Evolutionary conservation across 2,329 filamentous ascomycete genomes (phyloP), one percentile per base, ranked within the genome.

Genomic region (Xylaria sp.): DNA sequence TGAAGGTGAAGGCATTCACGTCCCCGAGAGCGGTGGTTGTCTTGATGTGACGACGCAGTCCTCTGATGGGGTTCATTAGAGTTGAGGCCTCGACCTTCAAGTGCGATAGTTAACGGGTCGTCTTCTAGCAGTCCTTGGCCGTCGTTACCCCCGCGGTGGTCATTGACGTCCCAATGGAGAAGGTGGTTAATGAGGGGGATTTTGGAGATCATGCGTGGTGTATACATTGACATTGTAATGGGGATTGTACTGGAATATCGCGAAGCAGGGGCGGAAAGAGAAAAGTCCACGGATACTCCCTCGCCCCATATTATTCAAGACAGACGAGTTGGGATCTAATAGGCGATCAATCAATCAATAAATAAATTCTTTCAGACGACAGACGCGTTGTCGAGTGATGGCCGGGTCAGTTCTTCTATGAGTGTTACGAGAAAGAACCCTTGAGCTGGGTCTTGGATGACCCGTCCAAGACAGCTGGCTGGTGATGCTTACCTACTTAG

Each of bases 51-150:
- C 27, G 35, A 38, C 35, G 9, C 51, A 6, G 37, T 17, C 19
- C 33, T 23, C 41, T 43, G 54, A 47, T 35, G 10, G 35, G 46
- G 23, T 43, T 55, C 9, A 17, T 6, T 35, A 35, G 37, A 48
- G 31, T 33, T 13, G 33, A 31, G 23, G n/a, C n/a, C 58, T 19
- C 46, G 48, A 25, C 54, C 62, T 43, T 67, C 68, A 15, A 71
- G 62, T n/a, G 63, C 64, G 40, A 69, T 68, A 43, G 63, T 63
- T 35, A 68, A 56, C 21, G 65, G 64, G 47, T 71, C 68, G 46
- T 70, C 68, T 44, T 68, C 68, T 17, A 70, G 57, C 9, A 71
- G 55, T 52, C 63, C 64, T 54, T 54, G 61, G 51, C 43, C 58
- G 43, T 68, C 70, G 49, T 68, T 67, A 31, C 60, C 38, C 11